A percentile compares a stretch with the other conserved stretches of the same genome.
These are phyloP conservation scores for Leccinum boreale DNA, from an alignment of 768 basidiomycete species.

Conservation along the genomic window DNA sequence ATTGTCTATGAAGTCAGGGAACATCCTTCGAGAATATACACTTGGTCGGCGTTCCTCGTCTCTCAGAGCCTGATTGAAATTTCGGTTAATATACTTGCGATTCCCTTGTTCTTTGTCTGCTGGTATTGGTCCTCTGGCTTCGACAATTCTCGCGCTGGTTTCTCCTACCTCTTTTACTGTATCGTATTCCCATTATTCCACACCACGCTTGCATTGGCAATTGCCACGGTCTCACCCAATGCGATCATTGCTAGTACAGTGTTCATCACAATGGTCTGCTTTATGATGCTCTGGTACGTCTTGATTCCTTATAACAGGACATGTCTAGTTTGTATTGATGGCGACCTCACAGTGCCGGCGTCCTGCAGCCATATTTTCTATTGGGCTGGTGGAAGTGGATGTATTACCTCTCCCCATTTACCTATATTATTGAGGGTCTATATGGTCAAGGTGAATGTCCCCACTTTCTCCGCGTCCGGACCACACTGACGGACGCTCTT, in stretches of 20 bases:
- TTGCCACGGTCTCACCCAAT: constrained; percentile 42
- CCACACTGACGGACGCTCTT: neutral
- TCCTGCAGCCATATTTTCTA: constrained; percentile 43
- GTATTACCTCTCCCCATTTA: constrained; percentile 47
- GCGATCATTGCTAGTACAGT: constrained; percentile 39
- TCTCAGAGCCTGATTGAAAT: constrained; percentile 48
- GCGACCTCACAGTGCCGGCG: constrained; percentile 37
- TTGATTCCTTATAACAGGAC: neutral
- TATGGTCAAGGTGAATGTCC: constrained; percentile 25
- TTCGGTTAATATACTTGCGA: constrained; percentile 41
- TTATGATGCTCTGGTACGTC: constrained; percentile 43
- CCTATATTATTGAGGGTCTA: constrained; percentile 48
- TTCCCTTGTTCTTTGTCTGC: constrained; percentile 42
- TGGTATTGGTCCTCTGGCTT: constrained; percentile 51
- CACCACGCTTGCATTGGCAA: constrained; percentile 39
- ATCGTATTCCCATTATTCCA: constrained; percentile 43
- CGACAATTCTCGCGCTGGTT: constrained; percentile 36
- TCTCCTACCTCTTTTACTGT: constrained; percentile 36
- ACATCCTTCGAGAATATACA: constrained; percentile 60
- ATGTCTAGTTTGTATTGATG: neutral
- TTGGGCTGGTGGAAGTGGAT: constrained; percentile 32
- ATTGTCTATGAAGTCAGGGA: constrained; percentile 62
- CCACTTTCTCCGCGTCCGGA: too few relatives aligned
- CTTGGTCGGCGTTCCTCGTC: constrained; percentile 55
- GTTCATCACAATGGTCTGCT: constrained; percentile 37